Base-by-base conservation (phyloP, 345 rosid species). In the Arabis alpina region DNA sequence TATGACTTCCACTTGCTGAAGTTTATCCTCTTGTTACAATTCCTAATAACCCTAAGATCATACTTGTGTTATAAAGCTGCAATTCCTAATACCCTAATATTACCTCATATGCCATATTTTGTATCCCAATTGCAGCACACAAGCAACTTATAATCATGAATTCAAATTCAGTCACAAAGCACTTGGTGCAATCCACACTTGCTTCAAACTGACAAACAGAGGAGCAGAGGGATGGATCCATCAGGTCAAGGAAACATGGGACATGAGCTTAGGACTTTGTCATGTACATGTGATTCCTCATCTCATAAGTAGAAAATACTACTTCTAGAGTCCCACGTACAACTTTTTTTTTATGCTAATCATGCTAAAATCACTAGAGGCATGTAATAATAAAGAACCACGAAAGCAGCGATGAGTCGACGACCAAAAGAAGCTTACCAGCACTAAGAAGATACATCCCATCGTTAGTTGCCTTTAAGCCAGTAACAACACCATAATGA, bases 361-460 rank as follows among this genome's bases (percentile, higher is more conserved):
- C 23, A 37, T 58, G 5, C 34, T 40, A 40, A 59, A 39, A 14
- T 58, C 30, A 55, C 53, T 54, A 55, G 52, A 27, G 43, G 42
- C 9, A 25, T 14, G 14, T n/a, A 43, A 11, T n/a, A 43, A 24
- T 7, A 15, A 27, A 36, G 36, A 42, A 67, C 69, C 47, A 40
- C 8, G 34, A 66, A 68, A 54, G 14, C 54, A 54, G 52, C 36
- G 63, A 68, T 36, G 53, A n/a, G n/a, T n/a, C n/a, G n/a, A n/a
- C n/a, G n/a, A 37, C 12, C 59, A 61, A 16, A 19, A 47, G 40
- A 55, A 69, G 24, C 79, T 48, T 78, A 93, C 98, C 98, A 85
- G 95, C 86, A 83, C 98, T 93, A 36, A 93, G 83, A 75, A 93
- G 94, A 80, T 93, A 79, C 96, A 93, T 91, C 83, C 97, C 94